Evolutionary conservation across 805 yeast genomes (phyloP).

Genomic region (Barnettozyma sp.): DNA sequence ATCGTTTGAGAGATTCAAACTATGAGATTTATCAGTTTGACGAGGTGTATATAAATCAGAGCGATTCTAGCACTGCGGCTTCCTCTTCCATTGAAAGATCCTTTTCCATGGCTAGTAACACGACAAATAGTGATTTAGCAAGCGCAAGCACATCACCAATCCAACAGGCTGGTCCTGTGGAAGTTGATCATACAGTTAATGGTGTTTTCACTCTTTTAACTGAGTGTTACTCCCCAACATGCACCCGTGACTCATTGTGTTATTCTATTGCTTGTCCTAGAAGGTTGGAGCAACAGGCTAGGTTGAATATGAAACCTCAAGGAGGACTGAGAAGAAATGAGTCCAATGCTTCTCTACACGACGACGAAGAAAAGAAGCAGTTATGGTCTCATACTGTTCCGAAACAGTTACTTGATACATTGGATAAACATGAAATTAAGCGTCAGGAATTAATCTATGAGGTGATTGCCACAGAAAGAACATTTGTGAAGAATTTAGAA

Average conservation of each 20-base stretch:
- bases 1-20: constrained; percentile 79
- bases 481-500: constrained; percentile 91
- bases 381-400: constrained; percentile 94
- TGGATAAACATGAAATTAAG: constrained; percentile 80
- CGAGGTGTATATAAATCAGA: constrained; percentile 41
- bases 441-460: constrained; percentile 95
- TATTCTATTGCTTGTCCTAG: constrained; percentile 96
- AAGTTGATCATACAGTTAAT: constrained; percentile 42
- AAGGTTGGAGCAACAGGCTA: constrained; percentile 89
- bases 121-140: constrained; percentile 10
- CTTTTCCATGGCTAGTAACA: constrained; percentile 18
- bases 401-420: constrained; percentile 62
- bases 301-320: constrained; percentile 80
- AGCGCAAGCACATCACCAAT: constrained; percentile 3
- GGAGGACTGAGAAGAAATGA: constrained; percentile 79
- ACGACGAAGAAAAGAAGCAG: constrained; percentile 72
- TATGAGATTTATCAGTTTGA: constrained; percentile 84
- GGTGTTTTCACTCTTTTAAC: constrained; percentile 92
- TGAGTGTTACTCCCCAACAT: constrained; percentile 95
- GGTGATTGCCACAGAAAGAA: constrained; percentile 87
- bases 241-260: constrained; percentile 81
- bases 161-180: constrained; percentile 14
- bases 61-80: constrained; percentile 3
- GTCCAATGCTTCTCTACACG: constrained; percentile 59
- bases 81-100: constrained; percentile 25